A percentile compares a stretch with the other conserved stretches of the same genome.
phyloP scores from a whole-genome alignment of 176 grass and related monocot species.

The Aegilops speltoides region DNA sequence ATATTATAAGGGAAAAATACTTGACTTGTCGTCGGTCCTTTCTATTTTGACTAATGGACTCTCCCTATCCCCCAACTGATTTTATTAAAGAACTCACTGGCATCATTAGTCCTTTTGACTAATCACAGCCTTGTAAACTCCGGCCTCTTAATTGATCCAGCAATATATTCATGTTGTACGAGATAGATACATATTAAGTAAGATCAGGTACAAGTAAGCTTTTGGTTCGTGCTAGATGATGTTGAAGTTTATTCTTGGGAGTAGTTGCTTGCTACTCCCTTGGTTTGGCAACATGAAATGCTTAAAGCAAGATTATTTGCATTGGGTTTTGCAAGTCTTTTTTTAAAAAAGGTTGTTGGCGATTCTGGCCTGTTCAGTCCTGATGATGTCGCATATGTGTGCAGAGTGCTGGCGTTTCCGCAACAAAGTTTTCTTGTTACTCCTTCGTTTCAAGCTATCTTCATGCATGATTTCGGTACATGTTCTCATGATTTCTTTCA shows the following conservation, averaged over 20 bases:
- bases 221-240: no score
- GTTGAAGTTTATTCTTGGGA: no score
- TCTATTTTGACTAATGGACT: no score
- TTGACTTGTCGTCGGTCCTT: neutral
- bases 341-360: constrained; percentile 61
- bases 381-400: constrained; percentile 69
- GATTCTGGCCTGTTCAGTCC: constrained; percentile 80
- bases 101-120: neutral
- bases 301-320: neutral
- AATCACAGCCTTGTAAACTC: neutral
- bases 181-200: neutral
- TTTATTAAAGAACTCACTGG: neutral
- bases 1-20: constrained; percentile 40
- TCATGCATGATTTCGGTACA: neutral
- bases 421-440: constrained; percentile 43
- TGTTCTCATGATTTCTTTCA: no score
- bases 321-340: neutral
- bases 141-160: neutral
- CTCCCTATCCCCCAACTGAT: neutral
- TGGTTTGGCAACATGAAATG: neutral
- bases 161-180: neutral
- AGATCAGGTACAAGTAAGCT: neutral
- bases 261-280: neutral
- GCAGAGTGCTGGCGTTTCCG: constrained; percentile 62
- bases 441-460: neutral